These are phyloP conservation scores for Telopea speciosissima DNA, from an alignment of 177 flowering plant genomes.

Conservation along the genomic window DNA sequence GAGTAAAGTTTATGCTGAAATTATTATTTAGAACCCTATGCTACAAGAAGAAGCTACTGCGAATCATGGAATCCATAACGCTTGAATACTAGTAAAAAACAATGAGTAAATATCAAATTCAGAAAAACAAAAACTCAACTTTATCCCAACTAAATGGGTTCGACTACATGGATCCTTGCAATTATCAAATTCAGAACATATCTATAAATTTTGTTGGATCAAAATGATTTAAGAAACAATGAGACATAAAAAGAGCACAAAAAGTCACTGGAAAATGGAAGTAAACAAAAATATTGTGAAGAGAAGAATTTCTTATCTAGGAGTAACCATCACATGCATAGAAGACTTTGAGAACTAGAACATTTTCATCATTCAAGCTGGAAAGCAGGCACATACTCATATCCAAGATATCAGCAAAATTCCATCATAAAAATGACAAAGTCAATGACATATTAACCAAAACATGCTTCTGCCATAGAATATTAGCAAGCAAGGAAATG, in stretches of 20 bases:
- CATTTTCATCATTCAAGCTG: background rate
- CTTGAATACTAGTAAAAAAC: background rate
- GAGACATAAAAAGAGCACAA: background rate
- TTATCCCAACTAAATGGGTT: no score
- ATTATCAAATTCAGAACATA: background rate
- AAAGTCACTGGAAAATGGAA: background rate
- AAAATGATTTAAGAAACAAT: no score
- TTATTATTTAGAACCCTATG: background rate
- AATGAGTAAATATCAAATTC: background rate
- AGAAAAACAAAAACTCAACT: no score
- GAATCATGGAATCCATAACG: background rate
- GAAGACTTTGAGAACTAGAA: background rate
- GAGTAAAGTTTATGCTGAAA: no score
- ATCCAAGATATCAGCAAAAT: no score
- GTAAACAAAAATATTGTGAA: background rate
- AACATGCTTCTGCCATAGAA: no score
- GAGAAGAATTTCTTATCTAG: background rate
- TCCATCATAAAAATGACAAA: no score
- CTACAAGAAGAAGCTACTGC: background rate
- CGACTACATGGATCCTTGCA: no score
- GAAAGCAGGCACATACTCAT: background rate
- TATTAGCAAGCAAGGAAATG: no score
- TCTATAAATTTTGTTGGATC: background rate
- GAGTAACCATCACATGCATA: conserved; percentile 1
- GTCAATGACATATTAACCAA: no score